phyloP scores from a whole-genome alignment of 148 eudicot genomes.

The Amaranthus palmeri region DNA sequence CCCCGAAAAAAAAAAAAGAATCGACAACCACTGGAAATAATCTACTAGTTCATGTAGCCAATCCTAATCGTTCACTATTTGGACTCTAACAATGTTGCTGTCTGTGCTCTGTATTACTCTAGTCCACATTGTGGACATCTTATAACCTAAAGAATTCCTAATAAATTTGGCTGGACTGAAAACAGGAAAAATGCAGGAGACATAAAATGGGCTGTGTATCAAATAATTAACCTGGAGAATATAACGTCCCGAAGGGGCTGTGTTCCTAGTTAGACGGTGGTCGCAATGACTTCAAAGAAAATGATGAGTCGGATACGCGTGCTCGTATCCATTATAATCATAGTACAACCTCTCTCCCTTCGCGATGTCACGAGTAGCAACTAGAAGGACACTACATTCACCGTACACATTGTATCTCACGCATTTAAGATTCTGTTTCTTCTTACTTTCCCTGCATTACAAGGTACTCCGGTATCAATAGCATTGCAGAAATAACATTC shows the following conservation, averaged over 20 bases:
- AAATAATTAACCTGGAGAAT: constrained; percentile 8
- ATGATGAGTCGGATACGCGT: constrained; percentile 86
- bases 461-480: not conserved
- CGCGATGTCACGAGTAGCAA: constrained; percentile 86
- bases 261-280: constrained; percentile 1
- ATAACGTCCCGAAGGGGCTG: constrained; percentile 3
- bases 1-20: constrained; percentile 8
- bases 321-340: constrained; percentile 86
- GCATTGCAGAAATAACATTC: not conserved
- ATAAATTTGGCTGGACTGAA: constrained; percentile 15
- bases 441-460: constrained; percentile 65
- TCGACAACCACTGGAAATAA: no score
- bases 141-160: constrained; percentile 11
- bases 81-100: no score
- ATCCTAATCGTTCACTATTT: no score
- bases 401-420: constrained; percentile 76
- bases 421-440: constrained; percentile 80
- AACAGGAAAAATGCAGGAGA: no score
- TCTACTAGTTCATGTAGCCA: no score
- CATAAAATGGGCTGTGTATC: no score
- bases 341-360: constrained; percentile 91
- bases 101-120: constrained; percentile 15
- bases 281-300: constrained; percentile 39
- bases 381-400: constrained; percentile 72
- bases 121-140: constrained; percentile 21